Conservation (phyloP, 2,329 filamentous ascomycete genomes). For the Colletotrichum ledebouriae region DNA sequence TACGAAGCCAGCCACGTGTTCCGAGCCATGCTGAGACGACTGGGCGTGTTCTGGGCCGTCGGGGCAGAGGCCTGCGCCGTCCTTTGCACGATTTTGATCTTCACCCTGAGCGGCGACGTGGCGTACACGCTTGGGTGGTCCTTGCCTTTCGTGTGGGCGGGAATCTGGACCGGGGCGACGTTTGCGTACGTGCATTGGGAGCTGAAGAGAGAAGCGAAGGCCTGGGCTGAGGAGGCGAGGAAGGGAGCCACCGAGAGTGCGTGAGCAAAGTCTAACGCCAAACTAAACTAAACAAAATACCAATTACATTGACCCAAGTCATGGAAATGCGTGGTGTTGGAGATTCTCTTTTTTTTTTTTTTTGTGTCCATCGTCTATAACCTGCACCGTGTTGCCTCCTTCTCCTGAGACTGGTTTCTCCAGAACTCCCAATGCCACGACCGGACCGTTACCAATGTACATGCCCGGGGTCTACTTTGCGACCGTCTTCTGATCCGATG, state of each 20-base stretch:
- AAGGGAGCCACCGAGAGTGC: neutral
- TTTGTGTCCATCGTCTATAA: conserved; percentile 27
- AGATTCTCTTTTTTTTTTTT: conserved; percentile 27
- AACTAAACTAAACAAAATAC: too few relatives aligned
- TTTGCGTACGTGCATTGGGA: conserved; percentile 47
- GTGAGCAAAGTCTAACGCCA: neutral
- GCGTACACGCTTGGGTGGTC: conserved; percentile 46
- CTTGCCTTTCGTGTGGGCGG: conserved; percentile 46
- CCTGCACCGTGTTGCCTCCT: neutral
- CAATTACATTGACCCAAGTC: too few relatives aligned
- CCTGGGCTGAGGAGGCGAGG: conserved; percentile 46
- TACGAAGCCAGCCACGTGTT: conserved; percentile 67
- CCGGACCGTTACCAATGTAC: conserved; percentile 29
- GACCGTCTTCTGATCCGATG: conserved; percentile 23
- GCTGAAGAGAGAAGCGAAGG: conserved; percentile 46
- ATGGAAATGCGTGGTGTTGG: neutral
- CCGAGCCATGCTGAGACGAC: conserved; percentile 63
- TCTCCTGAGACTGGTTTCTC: neutral
- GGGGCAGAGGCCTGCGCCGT: conserved; percentile 45
- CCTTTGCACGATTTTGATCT: conserved; percentile 45
- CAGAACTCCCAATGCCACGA: conserved; percentile 34
- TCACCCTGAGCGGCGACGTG: conserved; percentile 44
- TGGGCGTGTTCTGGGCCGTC: conserved; percentile 65
- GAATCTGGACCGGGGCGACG: conserved; percentile 46
- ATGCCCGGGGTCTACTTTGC: conserved; percentile 29